Evolutionary conservation across 306 rosid genomes (phyloP), one percentile per base, ranked within the genome.

Genomic region (Potentilla sterilis): DNA sequence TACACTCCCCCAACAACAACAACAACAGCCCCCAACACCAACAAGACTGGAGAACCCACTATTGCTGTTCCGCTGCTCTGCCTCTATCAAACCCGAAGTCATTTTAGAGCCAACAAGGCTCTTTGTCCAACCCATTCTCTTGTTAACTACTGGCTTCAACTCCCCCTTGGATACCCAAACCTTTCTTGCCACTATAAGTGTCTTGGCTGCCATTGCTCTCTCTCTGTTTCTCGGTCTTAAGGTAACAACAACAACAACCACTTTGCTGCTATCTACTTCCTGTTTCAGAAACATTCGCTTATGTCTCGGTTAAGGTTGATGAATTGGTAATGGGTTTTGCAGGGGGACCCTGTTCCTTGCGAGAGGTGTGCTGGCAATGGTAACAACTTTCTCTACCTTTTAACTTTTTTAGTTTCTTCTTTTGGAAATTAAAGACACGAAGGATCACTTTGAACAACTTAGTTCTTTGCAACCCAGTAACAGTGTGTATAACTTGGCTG

Each of bases 261-360:
- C 41, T 61, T 10, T 9, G 64, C 16, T 69, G 55, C 11, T 40
- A 6, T 38, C 2, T 74, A 6, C 9, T 22, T 42, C 8, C 18
- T 67, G 52, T 19, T 80, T 76, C 47, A 5, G 1, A 37, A 37
- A 37, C 40, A 37, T 37, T 37, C 40, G 40, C 40, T 37, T 37
- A 37, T 37, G 3, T 37, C 4, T 37, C 4, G 40, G 40, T 37
- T 37, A 37, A 37, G 40, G 40, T 37, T 37, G 40, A 37, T 37
- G 40, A 37, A 37, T 37, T 37, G 40, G 40, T 37, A 37, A 37
- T 37, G 2, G 1, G 40, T 37, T 37, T 37, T 37, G 86, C 90
- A 93, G 98, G 98, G 98, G 11, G 98, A 88, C 83, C 98, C 98
- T 18, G 90, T 91, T 81, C 88, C 98, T 74, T 93, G 98, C 81